Conservation (phyloP, 352 stramenopile genomes). For the Pythium graminicola region DNA sequence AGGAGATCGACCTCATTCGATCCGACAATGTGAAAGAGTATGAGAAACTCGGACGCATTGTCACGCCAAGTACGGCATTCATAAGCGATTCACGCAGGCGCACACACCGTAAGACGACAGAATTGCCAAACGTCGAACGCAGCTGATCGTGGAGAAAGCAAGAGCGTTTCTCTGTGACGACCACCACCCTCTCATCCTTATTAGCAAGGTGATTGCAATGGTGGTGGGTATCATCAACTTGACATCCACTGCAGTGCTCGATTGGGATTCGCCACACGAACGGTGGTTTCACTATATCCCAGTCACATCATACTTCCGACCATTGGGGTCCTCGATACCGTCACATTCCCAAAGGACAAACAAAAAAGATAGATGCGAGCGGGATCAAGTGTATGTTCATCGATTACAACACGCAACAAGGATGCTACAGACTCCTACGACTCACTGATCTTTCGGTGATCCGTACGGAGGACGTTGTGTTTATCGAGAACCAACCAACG, state of each 20-base stretch:
- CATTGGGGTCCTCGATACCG: slow-evolving; percentile 3
- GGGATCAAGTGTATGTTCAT: slow-evolving; percentile 20
- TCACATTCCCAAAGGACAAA: slow-evolving; percentile 1
- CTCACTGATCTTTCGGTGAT: slow-evolving; percentile 6
- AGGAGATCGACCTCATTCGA: slow-evolving; percentile 1
- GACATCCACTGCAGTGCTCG: slow-evolving; percentile 6
- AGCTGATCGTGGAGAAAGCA: slow-evolving; percentile 19
- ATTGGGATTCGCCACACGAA: slow-evolving; percentile 1
- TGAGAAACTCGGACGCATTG: slow-evolving; percentile 7
- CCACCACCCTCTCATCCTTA: slow-evolving; percentile 2
- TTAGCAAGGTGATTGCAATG: slow-evolving; percentile 8
- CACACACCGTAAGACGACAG: slow-evolving; percentile 11
- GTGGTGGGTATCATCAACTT: slow-evolving; percentile 10
- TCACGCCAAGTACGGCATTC: slow-evolving; percentile 8
- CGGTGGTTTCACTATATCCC: slow-evolving; percentile 2
- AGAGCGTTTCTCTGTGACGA: slow-evolving; percentile 7
- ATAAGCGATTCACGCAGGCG: slow-evolving; percentile 9
- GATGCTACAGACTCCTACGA: slow-evolving; percentile 13
- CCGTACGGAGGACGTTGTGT: slow-evolving; percentile 10
- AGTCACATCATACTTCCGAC: background rate
- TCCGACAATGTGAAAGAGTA: slow-evolving; percentile 16
- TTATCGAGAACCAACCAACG: slow-evolving; percentile 15
- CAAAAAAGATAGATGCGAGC: background rate
- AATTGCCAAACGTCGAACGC: slow-evolving; percentile 12
- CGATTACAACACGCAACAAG: slow-evolving; percentile 12